A percentile compares a stretch with the other conserved stretches of the same genome.
Evolutionary conservation across 371 early-diverging fungal species (phyloP).

Genomic region (Mycotypha africana): DNA sequence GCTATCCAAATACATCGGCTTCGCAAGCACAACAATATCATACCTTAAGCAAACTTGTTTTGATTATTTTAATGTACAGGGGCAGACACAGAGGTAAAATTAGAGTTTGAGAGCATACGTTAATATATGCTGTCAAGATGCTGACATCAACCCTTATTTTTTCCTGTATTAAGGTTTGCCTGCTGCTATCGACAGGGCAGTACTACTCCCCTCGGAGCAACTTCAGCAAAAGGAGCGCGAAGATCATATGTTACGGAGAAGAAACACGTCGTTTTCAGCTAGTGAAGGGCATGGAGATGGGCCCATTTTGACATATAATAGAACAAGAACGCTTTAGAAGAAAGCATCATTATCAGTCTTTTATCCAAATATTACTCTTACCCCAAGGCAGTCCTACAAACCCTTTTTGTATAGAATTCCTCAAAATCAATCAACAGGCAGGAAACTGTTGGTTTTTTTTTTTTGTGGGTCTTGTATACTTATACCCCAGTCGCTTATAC

Average conservation of each 20-base stretch:
- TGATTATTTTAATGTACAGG: slow-evolving; percentile 41
- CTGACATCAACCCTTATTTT: too few species aligned
- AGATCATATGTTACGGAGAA: slow-evolving; percentile 9
- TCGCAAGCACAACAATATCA: slow-evolving; percentile 37
- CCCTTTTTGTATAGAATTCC: too few species aligned
- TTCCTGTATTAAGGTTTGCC: too few species aligned
- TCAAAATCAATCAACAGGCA: too few species aligned
- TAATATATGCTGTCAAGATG: too few species aligned
- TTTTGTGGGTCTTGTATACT: too few species aligned
- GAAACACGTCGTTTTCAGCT: slow-evolving; percentile 14
- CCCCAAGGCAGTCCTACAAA: too few species aligned
- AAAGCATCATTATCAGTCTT: too few species aligned
- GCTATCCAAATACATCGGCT: slow-evolving; percentile 28
- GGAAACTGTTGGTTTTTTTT: too few species aligned
- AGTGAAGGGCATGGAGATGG: slow-evolving; percentile 2
- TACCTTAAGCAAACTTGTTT: slow-evolving; percentile 32
- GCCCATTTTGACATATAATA: slow-evolving; percentile 9
- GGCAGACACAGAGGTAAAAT: slow-evolving; percentile 42
- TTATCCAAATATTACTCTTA: too few species aligned
- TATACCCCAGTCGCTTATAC: too few species aligned
- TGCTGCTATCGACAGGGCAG: slow-evolving; percentile 45
- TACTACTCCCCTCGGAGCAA: slow-evolving; percentile 38
- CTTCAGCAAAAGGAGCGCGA: slow-evolving; percentile 20
- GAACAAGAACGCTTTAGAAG: slow-evolving; percentile 15
- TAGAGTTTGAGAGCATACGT: not conserved